Base-by-base conservation (phyloP, 352 stramenopile species). In the Phytopythium chamaehyphon region DNA sequence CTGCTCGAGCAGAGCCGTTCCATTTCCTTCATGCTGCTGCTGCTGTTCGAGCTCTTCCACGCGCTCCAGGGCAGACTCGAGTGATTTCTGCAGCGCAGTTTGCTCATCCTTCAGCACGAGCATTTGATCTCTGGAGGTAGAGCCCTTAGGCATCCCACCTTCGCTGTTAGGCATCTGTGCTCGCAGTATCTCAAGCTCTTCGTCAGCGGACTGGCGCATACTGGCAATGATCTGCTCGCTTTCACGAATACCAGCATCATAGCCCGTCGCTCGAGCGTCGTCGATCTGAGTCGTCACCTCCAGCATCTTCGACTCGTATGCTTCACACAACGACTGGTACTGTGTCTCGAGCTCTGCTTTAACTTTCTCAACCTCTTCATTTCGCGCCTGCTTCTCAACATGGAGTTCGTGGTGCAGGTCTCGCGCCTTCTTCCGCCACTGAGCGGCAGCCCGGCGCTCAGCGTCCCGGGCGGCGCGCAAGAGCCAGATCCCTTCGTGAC, bases 271-370 rank as follows among this genome's bases (percentile, higher is more conserved):
- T 8, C 71, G 62, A 0, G 83, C 80, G n/a, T 83, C 81, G 40
- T 92, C 79, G 40, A 94, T 82, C 50, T 92, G 81, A 50, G 83
- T 64, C n/a, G 76, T 89, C 14, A 69, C 63, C 51, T 85, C 69
- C 1, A 57, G 57, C 77, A 92, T 90, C 59, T 79, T 91, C 24
- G 55, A 59, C 54, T 92, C 81, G 55, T 89, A 94, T 6, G 63
- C 66, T 40, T 88, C 76, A 54, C 75, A 89, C 15, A 94, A 54
- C 31, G 62, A 58, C 57, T 90, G 69, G 49, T 86, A 79, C 36
- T 88, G 65, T 38, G 71, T 59, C 39, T 88, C 66, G 59, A 79
- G 77, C 40, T 80, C 64, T 18, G 75, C 53, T 6, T 75, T 53
- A 5, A 82, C 55, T 37, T 62, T 64, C 14, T 67, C 49, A 40